Conservation (phyloP, 78 protist species). For the Cyanophora paradoxa region DNA sequence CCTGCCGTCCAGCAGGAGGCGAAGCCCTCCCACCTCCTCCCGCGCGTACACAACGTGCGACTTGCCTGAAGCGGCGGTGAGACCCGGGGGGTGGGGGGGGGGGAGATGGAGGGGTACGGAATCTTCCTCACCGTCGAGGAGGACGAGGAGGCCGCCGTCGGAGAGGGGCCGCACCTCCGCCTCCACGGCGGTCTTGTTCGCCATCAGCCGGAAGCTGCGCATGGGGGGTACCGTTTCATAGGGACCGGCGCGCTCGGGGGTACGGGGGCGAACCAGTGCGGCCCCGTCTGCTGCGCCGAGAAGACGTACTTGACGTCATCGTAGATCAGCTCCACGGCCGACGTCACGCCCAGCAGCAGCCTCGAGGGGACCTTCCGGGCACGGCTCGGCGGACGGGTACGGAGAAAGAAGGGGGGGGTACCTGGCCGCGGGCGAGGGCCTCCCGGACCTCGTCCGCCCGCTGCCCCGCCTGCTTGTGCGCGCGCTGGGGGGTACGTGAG, state of each 20-base stretch:
- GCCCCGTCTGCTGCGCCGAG: slow-evolving; percentile 2
- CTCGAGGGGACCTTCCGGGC: neutral
- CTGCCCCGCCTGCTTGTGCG: neutral
- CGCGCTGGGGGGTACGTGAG: too few relatives aligned
- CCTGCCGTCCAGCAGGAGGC: slow-evolving; percentile 54
- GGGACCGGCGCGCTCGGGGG: too few relatives aligned
- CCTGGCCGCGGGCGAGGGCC: neutral
- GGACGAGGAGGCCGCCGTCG: slow-evolving; percentile 72
- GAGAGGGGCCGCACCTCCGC: slow-evolving; percentile 32
- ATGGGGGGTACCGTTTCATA: too few relatives aligned
- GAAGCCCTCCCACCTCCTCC: slow-evolving; percentile 59
- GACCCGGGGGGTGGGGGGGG: too few relatives aligned
- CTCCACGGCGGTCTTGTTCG: slow-evolving; percentile 20
- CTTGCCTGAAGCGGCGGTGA: too few relatives aligned
- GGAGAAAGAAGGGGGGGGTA: too few relatives aligned
- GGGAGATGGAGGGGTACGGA: too few relatives aligned
- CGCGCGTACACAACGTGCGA: slow-evolving; percentile 49
- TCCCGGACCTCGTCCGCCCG: neutral
- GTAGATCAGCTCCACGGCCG: slow-evolving; percentile 50
- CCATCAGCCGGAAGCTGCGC: slow-evolving; percentile 7
- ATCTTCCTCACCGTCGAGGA: slow-evolving; percentile 39
- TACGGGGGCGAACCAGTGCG: neutral
- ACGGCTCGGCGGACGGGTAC: too few relatives aligned
- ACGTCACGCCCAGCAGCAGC: neutral
- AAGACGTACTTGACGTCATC: slow-evolving; percentile 36